Conservation (phyloP, 2,329 filamentous ascomycete genomes). For the Dactylella cylindrospora region DNA sequence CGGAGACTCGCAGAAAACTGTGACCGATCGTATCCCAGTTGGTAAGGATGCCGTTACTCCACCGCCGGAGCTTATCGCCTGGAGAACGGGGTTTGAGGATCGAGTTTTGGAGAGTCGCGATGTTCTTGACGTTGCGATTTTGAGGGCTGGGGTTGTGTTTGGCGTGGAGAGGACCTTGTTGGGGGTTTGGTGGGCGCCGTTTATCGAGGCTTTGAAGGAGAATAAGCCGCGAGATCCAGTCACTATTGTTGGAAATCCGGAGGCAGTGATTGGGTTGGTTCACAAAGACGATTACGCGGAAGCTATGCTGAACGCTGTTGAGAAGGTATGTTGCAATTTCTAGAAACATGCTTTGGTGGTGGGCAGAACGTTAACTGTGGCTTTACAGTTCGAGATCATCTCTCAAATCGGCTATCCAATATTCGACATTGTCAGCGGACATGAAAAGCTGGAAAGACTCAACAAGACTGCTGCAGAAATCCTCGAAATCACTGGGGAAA, state of each 20-base stretch:
- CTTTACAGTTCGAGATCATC: slow-evolving; percentile 23
- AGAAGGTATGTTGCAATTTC: slow-evolving; percentile 47
- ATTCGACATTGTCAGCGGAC: slow-evolving; percentile 52
- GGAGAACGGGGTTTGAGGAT: slow-evolving; percentile 51
- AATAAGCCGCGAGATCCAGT: slow-evolving; percentile 28
- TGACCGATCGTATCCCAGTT: slow-evolving; percentile 50
- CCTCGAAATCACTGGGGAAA: slow-evolving; percentile 48
- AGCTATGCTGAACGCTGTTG: slow-evolving; percentile 51
- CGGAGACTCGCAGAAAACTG: slow-evolving; percentile 48
- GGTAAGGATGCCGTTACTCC: slow-evolving; percentile 45
- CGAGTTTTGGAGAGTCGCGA: slow-evolving; percentile 49
- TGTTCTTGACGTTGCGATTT: slow-evolving; percentile 51
- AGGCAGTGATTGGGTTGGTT: slow-evolving; percentile 49
- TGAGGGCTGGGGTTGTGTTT: slow-evolving; percentile 52
- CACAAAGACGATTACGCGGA: slow-evolving; percentile 53
- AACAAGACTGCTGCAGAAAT: slow-evolving; percentile 47
- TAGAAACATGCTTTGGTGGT: slow-evolving; percentile 36
- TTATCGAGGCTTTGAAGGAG: slow-evolving; percentile 48
- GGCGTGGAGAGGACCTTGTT: slow-evolving; percentile 51
- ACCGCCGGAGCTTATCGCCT: slow-evolving; percentile 49
- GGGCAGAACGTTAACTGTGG: background rate
- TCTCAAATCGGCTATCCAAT: slow-evolving; percentile 50
- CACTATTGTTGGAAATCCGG: slow-evolving; percentile 46
- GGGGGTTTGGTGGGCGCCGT: slow-evolving; percentile 47
- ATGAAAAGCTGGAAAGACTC: slow-evolving; percentile 50